Base-by-base conservation (phyloP, 2,329 filamentous ascomycete genomes). In the Colletotrichum sp. region DNA sequence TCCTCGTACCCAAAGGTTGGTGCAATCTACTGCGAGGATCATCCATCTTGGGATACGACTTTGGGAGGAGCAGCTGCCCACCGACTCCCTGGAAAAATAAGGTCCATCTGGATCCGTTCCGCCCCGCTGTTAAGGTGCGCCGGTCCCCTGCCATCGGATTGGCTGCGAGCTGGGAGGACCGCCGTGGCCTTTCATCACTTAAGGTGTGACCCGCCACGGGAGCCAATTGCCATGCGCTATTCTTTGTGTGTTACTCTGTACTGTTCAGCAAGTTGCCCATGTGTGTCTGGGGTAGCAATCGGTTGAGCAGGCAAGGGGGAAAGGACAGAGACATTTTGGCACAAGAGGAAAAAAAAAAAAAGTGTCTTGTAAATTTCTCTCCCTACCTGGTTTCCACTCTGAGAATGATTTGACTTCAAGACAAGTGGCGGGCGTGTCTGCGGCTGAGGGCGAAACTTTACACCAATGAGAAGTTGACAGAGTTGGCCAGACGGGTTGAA, bases 71-170 rank as follows among this genome's bases (percentile, higher is more conserved):
- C 61, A 59, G 12, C 36, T 32, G 55, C 26, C 63, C 63, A 68
- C 55, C 63, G 24, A 68, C 55, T 43, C 56, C 64, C 56, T 73
- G 63, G 24, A 34, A 63, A 64, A 73, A 67, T 59, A 63, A 75
- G 48, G 63, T 59, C 69, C 69, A 73, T 73, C 43, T 43, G 63
- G 26, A 32, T 73, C 64, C 48, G 59, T 43, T 48, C 58, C 32
- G 68, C 55, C 62, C 69, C 69, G 73, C 69, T 72, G 62, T 55
- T 67, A 36, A 64, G 62, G 62, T 72, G 69, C 30, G 24, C 26
- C 58, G 30, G 66, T 43, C 43, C 66, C 36, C 61, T 58, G 48
- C 36, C 52, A 34, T 52, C 55, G 52, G 68, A 65, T 61, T 65
- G 38, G 30, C 59, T 62, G 62, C 36, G 36, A 63, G 59, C 13